Evolutionary conservation across 805 yeast genomes (phyloP).

Genomic region (Isabelozyma gotoi): DNA sequence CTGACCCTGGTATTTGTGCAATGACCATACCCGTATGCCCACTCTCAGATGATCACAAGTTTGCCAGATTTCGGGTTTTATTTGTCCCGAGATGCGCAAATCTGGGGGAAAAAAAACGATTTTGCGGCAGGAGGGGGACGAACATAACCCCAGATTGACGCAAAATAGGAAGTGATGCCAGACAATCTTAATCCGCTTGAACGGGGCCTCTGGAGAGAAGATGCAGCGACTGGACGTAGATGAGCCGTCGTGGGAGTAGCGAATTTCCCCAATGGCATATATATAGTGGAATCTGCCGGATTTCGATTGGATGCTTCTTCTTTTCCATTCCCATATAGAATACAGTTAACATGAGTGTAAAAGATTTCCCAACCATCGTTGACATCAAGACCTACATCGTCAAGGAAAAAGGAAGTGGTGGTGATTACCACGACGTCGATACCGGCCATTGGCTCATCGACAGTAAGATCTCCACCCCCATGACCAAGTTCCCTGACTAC

Average conservation of each 20-base stretch:
- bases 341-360: slow-evolving; percentile 14
- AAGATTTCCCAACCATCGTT: slow-evolving; percentile 44
- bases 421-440: slow-evolving; percentile 51
- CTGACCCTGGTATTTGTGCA: too few relatives aligned
- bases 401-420: slow-evolving; percentile 48
- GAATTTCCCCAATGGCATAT: neutral
- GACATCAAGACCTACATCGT: slow-evolving; percentile 42
- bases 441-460: slow-evolving; percentile 52
- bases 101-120: neutral
- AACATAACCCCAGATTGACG: neutral
- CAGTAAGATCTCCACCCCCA: slow-evolving; percentile 46
- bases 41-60: too few relatives aligned
- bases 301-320: neutral
- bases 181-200: neutral
- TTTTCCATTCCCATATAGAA: neutral
- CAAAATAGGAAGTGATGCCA: neutral
- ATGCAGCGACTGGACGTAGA: neutral
- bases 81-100: neutral
- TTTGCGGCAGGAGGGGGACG: neutral
- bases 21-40: too few relatives aligned
- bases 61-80: neutral
- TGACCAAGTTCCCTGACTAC: slow-evolving; percentile 48
- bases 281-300: neutral
- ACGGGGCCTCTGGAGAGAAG: too few relatives aligned
- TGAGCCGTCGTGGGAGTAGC: neutral